Base-by-base conservation (phyloP, 2,329 filamentous ascomycete species). In the Leptographium flavum region DNA sequence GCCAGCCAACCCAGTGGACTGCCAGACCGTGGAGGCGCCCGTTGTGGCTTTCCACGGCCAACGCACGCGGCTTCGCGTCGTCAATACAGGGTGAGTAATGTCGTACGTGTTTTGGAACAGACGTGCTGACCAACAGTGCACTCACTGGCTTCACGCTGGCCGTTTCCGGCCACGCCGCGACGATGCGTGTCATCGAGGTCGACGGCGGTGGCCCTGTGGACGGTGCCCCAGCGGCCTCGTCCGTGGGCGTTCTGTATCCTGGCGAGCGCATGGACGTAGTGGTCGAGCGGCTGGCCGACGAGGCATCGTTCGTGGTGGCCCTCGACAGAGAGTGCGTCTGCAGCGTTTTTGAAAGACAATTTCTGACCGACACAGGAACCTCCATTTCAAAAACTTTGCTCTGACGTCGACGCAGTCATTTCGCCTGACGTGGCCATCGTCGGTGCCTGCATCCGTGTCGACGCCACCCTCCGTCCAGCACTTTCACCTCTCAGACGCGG, bases 1-100 rank as follows among this genome's bases (percentile, higher is more conserved):
- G 2, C 62, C 64, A 41, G 63, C 63, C 30, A 54, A 61, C 11
- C 66, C 66, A 9, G 49, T 71, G 5, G 60, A 71, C 45, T 71
- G 68, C 50, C 48, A 57, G 8, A 45, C 56, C 5, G 52, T 56
- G 5, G 15, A 38, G n/a, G 50, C 41, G 38, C 47, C 49, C 1
- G 23, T 6, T 17, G n/a, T 47, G 17, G 38, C 22, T 13, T 30
- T 53, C 25, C 32, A 55, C 40, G 47, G 47, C 21, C 15, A 33
- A 31, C 43, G 48, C 21, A 50, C 50, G n/a, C 46, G 49, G 19
- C 39, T 52, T 30, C 47, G 52, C 14, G 38, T 55, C 10, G 46
- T 52, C 14, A 55, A 55, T 19, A 33, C 32, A 22, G 53, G 51
- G 25, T 40, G n/a, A 9, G 25, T 19, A 36, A 14, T n/a, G n/a